Conservation (phyloP, 768 basidiomycete genomes). For the Podaxis rugospora region DNA sequence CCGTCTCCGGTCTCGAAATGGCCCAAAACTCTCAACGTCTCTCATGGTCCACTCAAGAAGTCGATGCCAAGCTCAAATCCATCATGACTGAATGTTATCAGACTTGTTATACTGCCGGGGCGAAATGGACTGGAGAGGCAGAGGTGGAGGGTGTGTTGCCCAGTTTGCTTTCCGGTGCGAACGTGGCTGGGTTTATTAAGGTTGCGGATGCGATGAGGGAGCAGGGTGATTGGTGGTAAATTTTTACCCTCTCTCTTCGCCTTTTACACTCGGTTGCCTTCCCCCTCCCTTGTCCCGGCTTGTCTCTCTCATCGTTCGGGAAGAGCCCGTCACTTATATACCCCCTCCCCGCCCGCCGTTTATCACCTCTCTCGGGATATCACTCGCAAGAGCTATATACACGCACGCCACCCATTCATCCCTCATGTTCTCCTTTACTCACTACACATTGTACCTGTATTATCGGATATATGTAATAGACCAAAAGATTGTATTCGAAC, state of each 20-base stretch:
- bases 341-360: not conserved
- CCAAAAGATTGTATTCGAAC: not conserved
- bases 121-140: constrained; percentile 51
- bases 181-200: constrained; percentile 70
- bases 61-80: constrained; percentile 62
- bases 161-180: constrained; percentile 59
- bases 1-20: constrained; percentile 77
- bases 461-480: not conserved
- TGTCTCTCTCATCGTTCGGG: not conserved
- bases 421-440: not conserved
- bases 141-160: constrained; percentile 36
- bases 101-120: constrained; percentile 53
- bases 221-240: constrained; percentile 77
- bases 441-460: not conserved
- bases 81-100: constrained; percentile 70
- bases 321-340: not conserved
- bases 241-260: not conserved
- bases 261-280: not conserved
- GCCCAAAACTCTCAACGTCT: constrained; percentile 70
- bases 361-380: not conserved
- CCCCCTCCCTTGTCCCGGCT: not conserved
- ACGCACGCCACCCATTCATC: not conserved
- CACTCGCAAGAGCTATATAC: not conserved
- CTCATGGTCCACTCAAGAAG: constrained; percentile 57
- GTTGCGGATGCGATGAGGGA: constrained; percentile 70